phyloP scores from a whole-genome alignment of 2,329 filamentous ascomycete species.

The Penicillium corylophilum region DNA sequence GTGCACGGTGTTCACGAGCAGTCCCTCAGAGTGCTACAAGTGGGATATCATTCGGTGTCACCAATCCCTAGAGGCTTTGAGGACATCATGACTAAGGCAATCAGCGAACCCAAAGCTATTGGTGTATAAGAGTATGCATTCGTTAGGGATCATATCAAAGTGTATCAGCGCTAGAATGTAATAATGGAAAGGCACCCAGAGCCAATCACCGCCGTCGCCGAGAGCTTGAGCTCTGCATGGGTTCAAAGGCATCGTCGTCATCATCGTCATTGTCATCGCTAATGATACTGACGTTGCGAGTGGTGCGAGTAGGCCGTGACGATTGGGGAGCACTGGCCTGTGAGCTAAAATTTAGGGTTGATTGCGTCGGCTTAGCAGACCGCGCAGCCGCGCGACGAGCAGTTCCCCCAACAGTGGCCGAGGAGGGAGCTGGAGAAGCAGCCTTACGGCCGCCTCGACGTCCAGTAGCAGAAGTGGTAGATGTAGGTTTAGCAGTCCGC shows the following conservation, averaged over 20 bases:
- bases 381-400: slow-evolving; percentile 26
- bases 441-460: slow-evolving; percentile 28
- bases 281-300: slow-evolving; percentile 34
- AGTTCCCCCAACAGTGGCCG: slow-evolving; percentile 30
- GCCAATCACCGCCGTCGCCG: slow-evolving; percentile 25
- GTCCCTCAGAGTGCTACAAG: neutral
- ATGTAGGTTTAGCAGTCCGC: slow-evolving; percentile 23
- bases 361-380: slow-evolving; percentile 36
- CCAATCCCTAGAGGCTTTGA: neutral
- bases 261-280: slow-evolving; percentile 43
- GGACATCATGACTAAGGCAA: neutral
- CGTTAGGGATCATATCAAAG: neutral
- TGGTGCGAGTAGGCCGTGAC: slow-evolving; percentile 32
- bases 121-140: neutral
- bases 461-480: slow-evolving; percentile 23
- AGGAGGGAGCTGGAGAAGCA: slow-evolving; percentile 35
- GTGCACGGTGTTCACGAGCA: neutral
- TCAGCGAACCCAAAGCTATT: neutral
- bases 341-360: slow-evolving; percentile 44
- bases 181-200: neutral
- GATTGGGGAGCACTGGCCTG: slow-evolving; percentile 34
- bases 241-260: slow-evolving; percentile 49
- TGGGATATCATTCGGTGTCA: neutral
- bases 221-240: slow-evolving; percentile 27
- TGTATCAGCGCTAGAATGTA: neutral